phyloP scores from a whole-genome alignment of 768 basidiomycete species.

The Boletus vinaceobasis region DNA sequence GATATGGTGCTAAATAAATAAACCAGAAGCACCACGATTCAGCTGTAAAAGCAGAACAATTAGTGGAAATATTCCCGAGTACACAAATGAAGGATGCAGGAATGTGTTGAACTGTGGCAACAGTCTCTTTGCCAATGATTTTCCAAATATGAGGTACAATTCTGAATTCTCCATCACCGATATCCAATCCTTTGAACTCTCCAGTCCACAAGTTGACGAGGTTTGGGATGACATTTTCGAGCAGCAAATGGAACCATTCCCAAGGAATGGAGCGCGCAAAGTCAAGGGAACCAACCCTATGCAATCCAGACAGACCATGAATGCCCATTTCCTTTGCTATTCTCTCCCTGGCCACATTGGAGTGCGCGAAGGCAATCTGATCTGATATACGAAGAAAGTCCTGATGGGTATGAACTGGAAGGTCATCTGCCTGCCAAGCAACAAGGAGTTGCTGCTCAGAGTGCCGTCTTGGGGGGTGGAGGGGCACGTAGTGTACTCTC shows the following conservation, averaged over 20 bases:
- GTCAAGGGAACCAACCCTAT: neutral
- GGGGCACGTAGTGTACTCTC: neutral
- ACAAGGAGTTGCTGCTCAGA: too few species aligned
- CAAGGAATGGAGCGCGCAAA: neutral
- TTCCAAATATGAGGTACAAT: too few species aligned
- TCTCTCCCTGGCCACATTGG: constrained; percentile 32
- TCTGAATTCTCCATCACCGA: too few species aligned
- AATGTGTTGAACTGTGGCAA: constrained; percentile 18
- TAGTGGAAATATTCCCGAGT: constrained; percentile 31
- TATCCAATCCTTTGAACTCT: neutral
- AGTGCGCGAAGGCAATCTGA: too few species aligned
- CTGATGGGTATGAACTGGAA: too few species aligned
- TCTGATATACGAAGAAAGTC: too few species aligned
- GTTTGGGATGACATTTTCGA: neutral
- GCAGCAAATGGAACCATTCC: neutral
- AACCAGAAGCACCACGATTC: constrained; percentile 25
- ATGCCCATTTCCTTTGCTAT: neutral
- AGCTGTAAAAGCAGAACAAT: constrained; percentile 5
- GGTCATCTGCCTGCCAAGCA: too few species aligned
- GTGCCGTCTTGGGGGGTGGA: too few species aligned
- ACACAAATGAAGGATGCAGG: constrained; percentile 30
- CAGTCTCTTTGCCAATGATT: too few species aligned
- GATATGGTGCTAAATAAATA: constrained; percentile 13
- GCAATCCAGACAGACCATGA: accelerated
- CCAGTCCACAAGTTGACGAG: neutral